Evolutionary conservation across 805 yeast genomes (phyloP).

Genomic region (Starmerella stellata): DNA sequence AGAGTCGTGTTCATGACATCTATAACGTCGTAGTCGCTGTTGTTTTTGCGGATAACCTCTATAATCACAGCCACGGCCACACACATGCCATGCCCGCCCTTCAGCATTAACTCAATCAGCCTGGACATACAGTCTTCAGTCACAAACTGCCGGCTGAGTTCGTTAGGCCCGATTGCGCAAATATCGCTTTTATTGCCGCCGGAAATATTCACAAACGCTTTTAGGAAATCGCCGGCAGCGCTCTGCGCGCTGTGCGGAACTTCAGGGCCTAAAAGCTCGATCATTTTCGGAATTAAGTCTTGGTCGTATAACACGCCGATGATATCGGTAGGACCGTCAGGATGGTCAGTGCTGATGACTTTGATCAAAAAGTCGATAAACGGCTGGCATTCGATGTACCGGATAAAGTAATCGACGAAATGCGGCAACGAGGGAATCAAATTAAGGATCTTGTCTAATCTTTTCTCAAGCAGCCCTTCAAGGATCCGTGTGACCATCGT

Average conservation of each 20-base stretch:
- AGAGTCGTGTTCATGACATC: slow-evolving; percentile 68
- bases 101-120: slow-evolving; percentile 58
- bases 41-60: slow-evolving; percentile 85
- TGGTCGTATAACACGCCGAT: slow-evolving; percentile 60
- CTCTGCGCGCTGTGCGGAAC: slow-evolving; percentile 59
- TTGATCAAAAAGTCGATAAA: slow-evolving; percentile 81
- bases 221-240: slow-evolving; percentile 87
- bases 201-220: slow-evolving; percentile 82
- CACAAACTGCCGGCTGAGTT: slow-evolving; percentile 75
- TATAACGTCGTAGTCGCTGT: slow-evolving; percentile 82
- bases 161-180: slow-evolving; percentile 91
- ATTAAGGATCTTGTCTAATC: slow-evolving; percentile 56
- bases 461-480: slow-evolving; percentile 76
- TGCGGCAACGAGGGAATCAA: slow-evolving; percentile 51
- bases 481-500: slow-evolving; percentile 82
- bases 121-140: slow-evolving; percentile 48
- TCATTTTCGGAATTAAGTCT: slow-evolving; percentile 49
- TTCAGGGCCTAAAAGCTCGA: slow-evolving; percentile 52
- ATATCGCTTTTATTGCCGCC: slow-evolving; percentile 82
- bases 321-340: slow-evolving; percentile 75
- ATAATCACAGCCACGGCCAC: slow-evolving; percentile 91
- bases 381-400: slow-evolving; percentile 82
- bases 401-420: slow-evolving; percentile 63
- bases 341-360: slow-evolving; percentile 81
- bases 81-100: slow-evolving; percentile 64